Percentiles rank a stretch among this genome's conserved stretches.
phyloP scores from a whole-genome alignment of 2,329 filamentous ascomycete species.

The Fusarium sp. region DNA sequence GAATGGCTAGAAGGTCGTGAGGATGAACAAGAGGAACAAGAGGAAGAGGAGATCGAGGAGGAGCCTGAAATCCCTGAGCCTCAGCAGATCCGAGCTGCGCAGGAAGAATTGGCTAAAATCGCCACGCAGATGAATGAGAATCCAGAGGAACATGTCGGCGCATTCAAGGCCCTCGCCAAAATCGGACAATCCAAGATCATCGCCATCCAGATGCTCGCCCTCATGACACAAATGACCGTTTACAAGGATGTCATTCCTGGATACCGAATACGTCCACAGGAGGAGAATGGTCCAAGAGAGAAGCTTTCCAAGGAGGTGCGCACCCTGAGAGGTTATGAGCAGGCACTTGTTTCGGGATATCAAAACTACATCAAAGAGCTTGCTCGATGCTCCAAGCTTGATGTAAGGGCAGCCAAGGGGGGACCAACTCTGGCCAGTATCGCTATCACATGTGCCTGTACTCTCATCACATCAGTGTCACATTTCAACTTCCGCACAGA shows the following conservation, averaged over 20 bases:
- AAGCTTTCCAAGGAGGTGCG: constrained; percentile 94
- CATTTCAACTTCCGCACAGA: constrained; percentile 98
- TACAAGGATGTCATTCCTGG: constrained; percentile 98
- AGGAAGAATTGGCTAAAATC: constrained; percentile 90
- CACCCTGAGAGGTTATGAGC: constrained; percentile 84
- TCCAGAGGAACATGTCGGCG: constrained; percentile 87
- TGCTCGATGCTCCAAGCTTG: constrained; percentile 71
- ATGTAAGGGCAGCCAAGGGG: constrained; percentile 53
- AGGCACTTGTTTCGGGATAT: constrained; percentile 86
- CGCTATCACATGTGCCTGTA: constrained; percentile 88
- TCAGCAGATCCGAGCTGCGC: constrained; percentile 85
- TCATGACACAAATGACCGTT: constrained; percentile 87
- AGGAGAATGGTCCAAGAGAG: constrained; percentile 77
- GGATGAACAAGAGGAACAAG: constrained; percentile 63
- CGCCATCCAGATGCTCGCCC: constrained; percentile 84
- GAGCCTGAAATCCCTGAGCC: constrained; percentile 76
- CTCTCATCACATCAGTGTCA: constrained; percentile 81
- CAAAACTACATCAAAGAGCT: constrained; percentile 85
- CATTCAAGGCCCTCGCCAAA: constrained; percentile 81
- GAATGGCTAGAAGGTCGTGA: constrained; percentile 73
- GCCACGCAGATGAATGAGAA: constrained; percentile 87
- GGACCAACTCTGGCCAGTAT: constrained; percentile 72
- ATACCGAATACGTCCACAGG: constrained; percentile 88
- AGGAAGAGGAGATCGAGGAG: constrained; percentile 60
- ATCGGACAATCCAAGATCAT: constrained; percentile 76